phyloP scores from a whole-genome alignment of 2,329 filamentous ascomycete species.

The Xylariales sp. region DNA sequence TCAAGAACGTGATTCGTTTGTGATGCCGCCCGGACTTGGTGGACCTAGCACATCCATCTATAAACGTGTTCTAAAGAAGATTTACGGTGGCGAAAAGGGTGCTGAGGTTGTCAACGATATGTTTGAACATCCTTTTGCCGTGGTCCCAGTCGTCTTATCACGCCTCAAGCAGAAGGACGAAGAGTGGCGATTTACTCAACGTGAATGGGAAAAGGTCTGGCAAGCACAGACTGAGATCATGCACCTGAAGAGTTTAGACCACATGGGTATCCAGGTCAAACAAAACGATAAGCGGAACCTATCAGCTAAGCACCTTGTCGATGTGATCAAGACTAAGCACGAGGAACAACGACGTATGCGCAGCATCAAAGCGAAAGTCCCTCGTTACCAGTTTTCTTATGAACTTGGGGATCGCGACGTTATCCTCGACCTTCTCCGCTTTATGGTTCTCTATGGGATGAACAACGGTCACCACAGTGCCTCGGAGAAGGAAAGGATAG shows the following conservation, averaged over 20 bases:
- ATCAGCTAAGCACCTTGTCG: conserved; percentile 82
- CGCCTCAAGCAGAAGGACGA: conserved; percentile 94
- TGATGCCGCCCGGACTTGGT: conserved; percentile 77
- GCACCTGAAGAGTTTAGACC: conserved; percentile 93
- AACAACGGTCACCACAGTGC: conserved; percentile 67
- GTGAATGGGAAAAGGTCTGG: conserved; percentile 99
- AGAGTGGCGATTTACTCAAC: conserved; percentile 94
- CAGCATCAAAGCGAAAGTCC: conserved; percentile 55
- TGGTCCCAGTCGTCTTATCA: conserved; percentile 83
- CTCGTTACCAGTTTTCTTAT: conserved; percentile 71
- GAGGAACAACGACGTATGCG: conserved; percentile 81
- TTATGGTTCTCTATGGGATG: conserved; percentile 61
- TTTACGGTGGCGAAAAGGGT: conserved; percentile 83
- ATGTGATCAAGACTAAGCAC: conserved; percentile 86
- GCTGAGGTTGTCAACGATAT: conserved; percentile 83
- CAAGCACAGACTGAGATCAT: conserved; percentile 90
- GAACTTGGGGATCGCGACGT: conserved; percentile 68
- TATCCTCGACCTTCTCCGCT: conserved; percentile 56
- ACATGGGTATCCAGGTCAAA: conserved; percentile 90
- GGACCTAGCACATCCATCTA: conserved; percentile 96
- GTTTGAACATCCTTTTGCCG: conserved; percentile 76
- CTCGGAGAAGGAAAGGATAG: conserved; percentile 68
- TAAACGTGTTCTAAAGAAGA: conserved; percentile 94
- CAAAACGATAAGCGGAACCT: conserved; percentile 87
- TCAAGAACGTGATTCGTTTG: conserved; percentile 68